These are phyloP conservation scores for Cerrena zonata DNA, from an alignment of 1,284 basidiomycete genomes.

Conservation along the genomic window DNA sequence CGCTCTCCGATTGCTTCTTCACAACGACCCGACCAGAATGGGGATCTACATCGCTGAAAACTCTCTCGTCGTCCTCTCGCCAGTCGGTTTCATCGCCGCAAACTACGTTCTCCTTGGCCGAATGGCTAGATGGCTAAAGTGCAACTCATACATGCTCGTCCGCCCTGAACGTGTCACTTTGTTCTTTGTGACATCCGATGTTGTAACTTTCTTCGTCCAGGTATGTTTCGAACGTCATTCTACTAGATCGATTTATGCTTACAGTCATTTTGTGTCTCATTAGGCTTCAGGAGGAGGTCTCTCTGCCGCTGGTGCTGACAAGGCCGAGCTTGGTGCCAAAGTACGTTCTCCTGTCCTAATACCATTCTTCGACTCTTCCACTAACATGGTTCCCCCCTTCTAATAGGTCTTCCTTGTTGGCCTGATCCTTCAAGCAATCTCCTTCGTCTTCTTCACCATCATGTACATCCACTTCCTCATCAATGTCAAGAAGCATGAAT, in stretches of 20 bases:
- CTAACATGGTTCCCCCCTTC: not conserved
- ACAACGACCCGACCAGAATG: constrained; percentile 31
- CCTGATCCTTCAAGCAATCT: constrained; percentile 56
- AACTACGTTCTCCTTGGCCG: constrained; percentile 66
- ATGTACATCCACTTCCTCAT: constrained; percentile 57
- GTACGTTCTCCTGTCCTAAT: not conserved
- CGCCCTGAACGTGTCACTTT: constrained; percentile 46
- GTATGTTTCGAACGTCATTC: constrained; percentile 17
- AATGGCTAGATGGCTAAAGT: constrained; percentile 46
- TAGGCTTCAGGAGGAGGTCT: not conserved
- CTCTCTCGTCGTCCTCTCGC: constrained; percentile 71
- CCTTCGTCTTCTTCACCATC: constrained; percentile 56
- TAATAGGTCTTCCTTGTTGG: constrained; percentile 63
- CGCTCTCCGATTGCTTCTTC: constrained; percentile 40
- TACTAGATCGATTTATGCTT: not conserved
- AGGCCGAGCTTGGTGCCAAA: not conserved
- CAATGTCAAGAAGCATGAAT: constrained; percentile 42
- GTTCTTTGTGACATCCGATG: constrained; percentile 52
- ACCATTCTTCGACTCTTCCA: not conserved
- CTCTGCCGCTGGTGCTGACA: not conserved
- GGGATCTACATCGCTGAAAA: constrained; percentile 67
- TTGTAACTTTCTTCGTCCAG: constrained; percentile 66
- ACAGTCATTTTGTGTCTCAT: not conserved
- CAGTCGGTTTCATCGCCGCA: constrained; percentile 73
- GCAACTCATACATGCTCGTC: constrained; percentile 47